Conservation (phyloP, 768 basidiomycete species). For the Strobilomyces confusus region DNA sequence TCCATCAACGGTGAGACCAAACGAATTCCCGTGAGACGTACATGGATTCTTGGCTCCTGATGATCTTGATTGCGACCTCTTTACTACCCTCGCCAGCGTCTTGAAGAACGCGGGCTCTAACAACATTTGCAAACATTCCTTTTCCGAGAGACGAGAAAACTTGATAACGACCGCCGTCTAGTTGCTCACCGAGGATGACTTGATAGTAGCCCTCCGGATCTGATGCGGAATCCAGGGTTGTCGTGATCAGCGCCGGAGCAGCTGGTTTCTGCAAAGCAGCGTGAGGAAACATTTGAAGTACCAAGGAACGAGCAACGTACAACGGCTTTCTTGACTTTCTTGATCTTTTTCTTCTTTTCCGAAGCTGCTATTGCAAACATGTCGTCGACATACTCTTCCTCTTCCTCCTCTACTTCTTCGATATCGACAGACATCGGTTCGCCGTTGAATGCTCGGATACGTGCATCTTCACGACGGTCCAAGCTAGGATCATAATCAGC, state of each 20-base stretch:
- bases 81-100: conserved; percentile 50
- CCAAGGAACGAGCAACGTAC: conserved; percentile 33
- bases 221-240: conserved; percentile 84
- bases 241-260: conserved; percentile 64
- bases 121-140: conserved; percentile 98
- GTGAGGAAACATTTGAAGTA: neutral
- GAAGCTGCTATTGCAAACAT: conserved; percentile 77
- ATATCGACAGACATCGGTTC: conserved; percentile 38
- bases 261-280: conserved; percentile 37
- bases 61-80: conserved; percentile 98
- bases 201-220: conserved; percentile 96
- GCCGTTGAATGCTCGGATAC: conserved; percentile 51
- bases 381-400: conserved; percentile 87
- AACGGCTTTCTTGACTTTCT: conserved; percentile 55
- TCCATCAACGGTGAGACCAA: conserved; percentile 2
- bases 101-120: conserved; percentile 79
- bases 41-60: conserved; percentile 96
- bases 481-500: conserved; percentile 88
- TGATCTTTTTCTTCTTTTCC: conserved; percentile 49
- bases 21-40: conserved; percentile 38
- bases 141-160: conserved; percentile 95
- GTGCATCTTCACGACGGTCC: conserved; percentile 83
- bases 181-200: conserved; percentile 88
- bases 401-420: conserved; percentile 44
- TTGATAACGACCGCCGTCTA: conserved; percentile 90